Percentiles rank a stretch among this genome's conserved stretches.
These are phyloP conservation scores for Boletellus sp. DNA, from an alignment of 768 basidiomycete species.

Conservation along the genomic window DNA sequence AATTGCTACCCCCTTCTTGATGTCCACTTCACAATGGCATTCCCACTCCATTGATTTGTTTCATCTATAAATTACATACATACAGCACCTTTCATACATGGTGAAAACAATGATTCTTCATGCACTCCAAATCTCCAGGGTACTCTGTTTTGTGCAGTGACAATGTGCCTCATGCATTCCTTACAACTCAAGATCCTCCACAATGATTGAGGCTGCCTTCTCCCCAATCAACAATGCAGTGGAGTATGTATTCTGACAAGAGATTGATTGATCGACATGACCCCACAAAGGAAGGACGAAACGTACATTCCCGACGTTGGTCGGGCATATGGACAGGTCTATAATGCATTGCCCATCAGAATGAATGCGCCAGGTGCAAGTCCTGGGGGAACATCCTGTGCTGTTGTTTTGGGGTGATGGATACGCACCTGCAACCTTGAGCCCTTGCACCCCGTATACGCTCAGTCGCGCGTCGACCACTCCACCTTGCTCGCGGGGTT, in stretches of 20 bases:
- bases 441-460: conserved; percentile 10
- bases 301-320: conserved; percentile 5
- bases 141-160: too few relatives aligned
- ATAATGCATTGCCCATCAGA: not conserved
- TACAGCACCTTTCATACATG: too few relatives aligned
- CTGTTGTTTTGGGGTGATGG: too few relatives aligned
- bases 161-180: too few relatives aligned
- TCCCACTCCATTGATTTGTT: too few relatives aligned
- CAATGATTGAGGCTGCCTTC: conserved; percentile 59
- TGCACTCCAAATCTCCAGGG: too few relatives aligned
- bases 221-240: conserved; percentile 50
- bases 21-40: too few relatives aligned
- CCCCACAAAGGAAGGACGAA: too few relatives aligned
- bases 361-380: too few relatives aligned
- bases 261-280: not conserved
- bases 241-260: conserved; percentile 38
- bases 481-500: conserved; percentile 27
- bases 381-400: not conserved
- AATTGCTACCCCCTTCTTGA: too few relatives aligned
- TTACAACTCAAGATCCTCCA: conserved; percentile 46
- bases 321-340: conserved; percentile 33
- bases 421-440: conserved; percentile 19
- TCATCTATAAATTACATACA: too few relatives aligned
- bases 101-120: too few relatives aligned
- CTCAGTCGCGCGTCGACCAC: conserved; percentile 15